Conservation (phyloP, 2,329 filamentous ascomycete genomes). For the Xylariaceae sp. region DNA sequence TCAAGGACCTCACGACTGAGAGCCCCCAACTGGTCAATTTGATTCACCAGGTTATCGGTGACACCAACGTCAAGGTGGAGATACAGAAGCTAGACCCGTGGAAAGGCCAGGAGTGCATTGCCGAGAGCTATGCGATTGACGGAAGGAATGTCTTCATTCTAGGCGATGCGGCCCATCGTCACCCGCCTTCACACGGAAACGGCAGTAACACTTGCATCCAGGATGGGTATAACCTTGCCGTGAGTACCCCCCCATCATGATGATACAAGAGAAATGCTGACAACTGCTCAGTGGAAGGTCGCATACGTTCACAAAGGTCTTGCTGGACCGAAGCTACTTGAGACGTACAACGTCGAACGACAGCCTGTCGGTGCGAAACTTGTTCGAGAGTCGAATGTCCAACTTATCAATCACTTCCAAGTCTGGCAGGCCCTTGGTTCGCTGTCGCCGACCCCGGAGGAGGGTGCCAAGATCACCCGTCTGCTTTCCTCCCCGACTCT, state of each 20-base stretch:
- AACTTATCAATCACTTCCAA: slow-evolving; percentile 45
- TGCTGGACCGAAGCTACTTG: slow-evolving; percentile 36
- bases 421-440: slow-evolving; percentile 45
- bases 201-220: slow-evolving; percentile 56
- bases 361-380: slow-evolving; percentile 45
- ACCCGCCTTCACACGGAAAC: slow-evolving; percentile 53
- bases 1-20: slow-evolving; percentile 10
- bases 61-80: slow-evolving; percentile 42
- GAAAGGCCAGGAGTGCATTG: slow-evolving; percentile 57
- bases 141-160: slow-evolving; percentile 48
- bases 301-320: slow-evolving; percentile 41
- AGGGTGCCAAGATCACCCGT: slow-evolving; percentile 32
- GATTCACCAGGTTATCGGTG: slow-evolving; percentile 43
- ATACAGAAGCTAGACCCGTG: slow-evolving; percentile 52
- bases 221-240: slow-evolving; percentile 50
- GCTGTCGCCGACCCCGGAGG: slow-evolving; percentile 34
- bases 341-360: slow-evolving; percentile 42
- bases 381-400: slow-evolving; percentile 50
- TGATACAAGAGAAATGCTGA: not conserved
- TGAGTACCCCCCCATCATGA: slow-evolving; percentile 1
- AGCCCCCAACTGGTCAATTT: slow-evolving; percentile 12
- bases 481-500: slow-evolving; percentile 32
- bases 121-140: slow-evolving; percentile 49
- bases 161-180: slow-evolving; percentile 54
- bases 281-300: slow-evolving; percentile 41